Percentiles rank a stretch among this genome's conserved stretches.
Conservation (phyloP, 495 filamentous ascomycete species). For the Penicillium flavigenum region DNA sequence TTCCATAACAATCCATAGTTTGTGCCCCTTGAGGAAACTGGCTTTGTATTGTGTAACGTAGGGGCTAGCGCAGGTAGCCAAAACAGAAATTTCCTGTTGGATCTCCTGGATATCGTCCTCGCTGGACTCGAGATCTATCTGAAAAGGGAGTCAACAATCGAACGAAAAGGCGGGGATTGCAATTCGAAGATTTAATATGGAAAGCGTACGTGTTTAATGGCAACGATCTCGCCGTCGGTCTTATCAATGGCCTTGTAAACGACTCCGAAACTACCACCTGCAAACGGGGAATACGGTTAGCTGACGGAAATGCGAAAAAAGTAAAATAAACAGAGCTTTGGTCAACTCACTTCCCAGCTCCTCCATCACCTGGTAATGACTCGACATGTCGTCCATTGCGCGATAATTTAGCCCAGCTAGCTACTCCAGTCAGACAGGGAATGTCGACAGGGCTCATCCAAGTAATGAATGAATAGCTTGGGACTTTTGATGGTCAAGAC, state of each 20-base stretch:
- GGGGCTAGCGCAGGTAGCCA: conserved; percentile 88
- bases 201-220: conserved; percentile 78
- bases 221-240: conserved; percentile 81
- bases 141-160: conserved; percentile 29
- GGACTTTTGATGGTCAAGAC: conserved; percentile 13
- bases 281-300: conserved; percentile 24
- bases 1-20: conserved; percentile 99
- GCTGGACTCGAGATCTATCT: conserved; percentile 98
- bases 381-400: conserved; percentile 65
- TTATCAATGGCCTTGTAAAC: conserved; percentile 95
- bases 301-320: conserved; percentile 5
- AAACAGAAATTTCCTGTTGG: conserved; percentile 93
- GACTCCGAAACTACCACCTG: conserved; percentile 90
- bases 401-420: conserved; percentile 23
- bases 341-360: conserved; percentile 79
- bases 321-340: neutral
- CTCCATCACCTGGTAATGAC: conserved; percentile 85
- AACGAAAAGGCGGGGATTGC: conserved; percentile 14
- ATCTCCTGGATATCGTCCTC: conserved; percentile 98
- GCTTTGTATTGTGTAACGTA: conserved; percentile 96
- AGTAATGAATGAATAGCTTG: conserved; percentile 6
- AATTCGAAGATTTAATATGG: conserved; percentile 12
- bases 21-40: conserved; percentile 89
- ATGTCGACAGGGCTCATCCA: conserved; percentile 23
- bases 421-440: conserved; percentile 21